Evolutionary conservation across 495 filamentous ascomycete genomes (phyloP).

Genomic region (Chlorociboria aeruginascens): DNA sequence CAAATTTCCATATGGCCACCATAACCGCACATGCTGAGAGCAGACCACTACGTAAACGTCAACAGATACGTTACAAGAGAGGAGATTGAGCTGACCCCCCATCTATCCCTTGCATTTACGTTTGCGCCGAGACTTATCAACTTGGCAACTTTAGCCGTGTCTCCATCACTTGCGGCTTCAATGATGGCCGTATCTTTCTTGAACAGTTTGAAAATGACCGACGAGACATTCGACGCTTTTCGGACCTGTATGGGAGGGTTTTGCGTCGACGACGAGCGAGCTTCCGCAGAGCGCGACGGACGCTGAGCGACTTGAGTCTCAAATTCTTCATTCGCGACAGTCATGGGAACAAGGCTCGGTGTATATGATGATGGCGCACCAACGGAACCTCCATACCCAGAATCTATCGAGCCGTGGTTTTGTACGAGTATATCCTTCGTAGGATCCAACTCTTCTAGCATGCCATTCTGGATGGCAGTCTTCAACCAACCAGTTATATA

Average conservation of each 20-base stretch:
- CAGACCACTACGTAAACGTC: constrained; percentile 12
- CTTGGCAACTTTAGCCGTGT: constrained; percentile 15
- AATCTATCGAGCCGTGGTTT: too few species aligned
- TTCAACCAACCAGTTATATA: constrained; percentile 24
- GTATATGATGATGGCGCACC: too few species aligned
- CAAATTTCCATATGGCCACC: constrained; percentile 17
- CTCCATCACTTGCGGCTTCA: constrained; percentile 19
- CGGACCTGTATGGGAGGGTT: background rate
- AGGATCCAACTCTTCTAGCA: background rate
- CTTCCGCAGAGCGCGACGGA: too few species aligned
- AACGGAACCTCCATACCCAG: too few species aligned
- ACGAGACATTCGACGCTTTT: constrained; percentile 15
- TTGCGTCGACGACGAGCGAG: too few species aligned
- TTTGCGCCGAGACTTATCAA: constrained; percentile 17
- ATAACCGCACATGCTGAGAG: constrained; percentile 21
- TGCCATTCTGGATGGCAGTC: constrained; percentile 14
- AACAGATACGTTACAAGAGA: constrained; percentile 1
- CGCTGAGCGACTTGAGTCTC: too few species aligned
- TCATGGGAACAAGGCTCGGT: too few species aligned
- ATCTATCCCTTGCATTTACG: constrained; percentile 16
- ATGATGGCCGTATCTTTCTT: constrained; percentile 20
- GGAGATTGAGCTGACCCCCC: constrained; percentile 11
- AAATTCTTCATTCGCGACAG: too few species aligned
- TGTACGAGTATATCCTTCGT: too few species aligned
- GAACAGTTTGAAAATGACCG: constrained; percentile 14